Base-by-base conservation (phyloP, 108 stramenopile genomes). In the Fistulifera pelliculosa region DNA sequence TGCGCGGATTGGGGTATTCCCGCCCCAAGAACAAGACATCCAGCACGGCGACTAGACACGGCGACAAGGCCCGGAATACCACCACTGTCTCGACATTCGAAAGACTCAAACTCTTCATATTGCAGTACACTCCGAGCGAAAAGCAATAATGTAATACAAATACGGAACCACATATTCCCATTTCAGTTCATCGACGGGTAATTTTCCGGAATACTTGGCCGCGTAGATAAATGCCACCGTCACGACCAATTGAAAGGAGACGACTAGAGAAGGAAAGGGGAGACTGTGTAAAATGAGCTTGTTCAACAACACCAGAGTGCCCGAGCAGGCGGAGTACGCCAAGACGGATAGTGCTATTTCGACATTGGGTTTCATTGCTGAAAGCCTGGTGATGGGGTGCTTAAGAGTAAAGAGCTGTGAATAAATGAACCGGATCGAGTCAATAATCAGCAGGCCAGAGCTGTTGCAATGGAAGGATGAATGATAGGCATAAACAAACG, bases 1-100 rank as follows among this genome's bases (percentile, higher is more conserved):
- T 77, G 12, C 85, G 76, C 1, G 19, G 26, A 6, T 71, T 77
- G 1, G 95, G 95, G 74, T 78, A 83, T 54, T 92, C 88, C 22
- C 85, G 54, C 14, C 92, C 95, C 27, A 96, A 48, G 60, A 87
- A 89, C 19, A 79, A n/a, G 15, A 70, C 84, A 61, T 94, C 93
- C 49, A 85, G 49, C 41, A 94, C 56, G 28, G 81, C 76, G 17
- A 96, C 92, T 15, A 90, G 23, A 4, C 87, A 61, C 0, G 95
- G 95, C 28, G 90, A 61, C 47, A 85, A 50, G 1, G 95, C 86
- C 7, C 93, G 74, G 55, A 94, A 92, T 13, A 93, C 89, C 60
- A 96, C 94, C 43, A 96, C 80, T 0, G 96, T 96, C 53, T 96
- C 96, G 11, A 96, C 96, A 56, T 94, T 94, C 21, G 87, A 78